phyloP scores from a whole-genome alignment of 208 protist genomes.

The Phytomonas serpens region DNA sequence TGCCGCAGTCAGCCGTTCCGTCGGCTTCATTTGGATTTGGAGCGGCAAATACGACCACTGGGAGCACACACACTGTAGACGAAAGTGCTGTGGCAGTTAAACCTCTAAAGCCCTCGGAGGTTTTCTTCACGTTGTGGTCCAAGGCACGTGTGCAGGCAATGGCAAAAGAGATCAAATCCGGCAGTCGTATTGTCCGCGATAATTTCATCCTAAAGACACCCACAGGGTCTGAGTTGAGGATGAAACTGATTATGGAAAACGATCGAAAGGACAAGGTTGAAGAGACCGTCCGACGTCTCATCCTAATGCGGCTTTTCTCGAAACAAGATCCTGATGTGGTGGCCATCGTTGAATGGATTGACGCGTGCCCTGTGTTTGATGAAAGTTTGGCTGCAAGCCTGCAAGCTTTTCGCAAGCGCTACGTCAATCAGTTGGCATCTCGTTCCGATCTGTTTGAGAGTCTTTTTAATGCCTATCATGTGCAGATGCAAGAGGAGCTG shows the following conservation, averaged over 20 bases:
- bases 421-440: slow-evolving; percentile 49
- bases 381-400: slow-evolving; percentile 38
- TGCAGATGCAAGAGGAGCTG: slow-evolving; percentile 47
- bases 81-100: slow-evolving; percentile 17
- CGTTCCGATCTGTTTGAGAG: slow-evolving; percentile 44
- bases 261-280: slow-evolving; percentile 67
- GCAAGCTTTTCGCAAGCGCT: slow-evolving; percentile 63
- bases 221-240: slow-evolving; percentile 7
- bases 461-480: slow-evolving; percentile 33
- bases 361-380: slow-evolving; percentile 73
- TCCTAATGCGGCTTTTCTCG: slow-evolving; percentile 74
- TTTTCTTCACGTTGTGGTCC: slow-evolving; percentile 77
- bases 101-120: slow-evolving; percentile 50
- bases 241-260: slow-evolving; percentile 87
- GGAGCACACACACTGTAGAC: background rate
- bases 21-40: slow-evolving; percentile 25
- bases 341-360: slow-evolving; percentile 59
- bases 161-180: slow-evolving; percentile 55
- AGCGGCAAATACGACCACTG: background rate
- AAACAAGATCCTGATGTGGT: slow-evolving; percentile 41
- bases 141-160: slow-evolving; percentile 49
- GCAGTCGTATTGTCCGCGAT: slow-evolving; percentile 72
- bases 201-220: slow-evolving; percentile 34
- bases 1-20: background rate
- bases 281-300: slow-evolving; percentile 28